Conservation (phyloP, 2,329 filamentous ascomycete genomes). For the Epichloe scottii region DNA sequence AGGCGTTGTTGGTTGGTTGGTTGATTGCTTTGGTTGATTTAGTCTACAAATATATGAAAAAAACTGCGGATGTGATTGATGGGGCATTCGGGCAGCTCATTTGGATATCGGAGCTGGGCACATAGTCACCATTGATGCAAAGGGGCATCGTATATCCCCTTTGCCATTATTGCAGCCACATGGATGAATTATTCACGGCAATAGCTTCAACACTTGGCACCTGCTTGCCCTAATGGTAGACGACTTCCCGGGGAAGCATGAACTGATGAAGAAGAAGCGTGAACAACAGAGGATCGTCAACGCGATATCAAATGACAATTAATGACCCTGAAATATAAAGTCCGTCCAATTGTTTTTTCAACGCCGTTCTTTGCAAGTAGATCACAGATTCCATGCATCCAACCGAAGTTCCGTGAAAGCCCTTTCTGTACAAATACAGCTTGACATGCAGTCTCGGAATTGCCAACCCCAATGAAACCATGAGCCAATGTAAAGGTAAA, state of each 20-base stretch:
- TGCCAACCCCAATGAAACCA: neutral
- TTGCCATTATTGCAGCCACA: neutral
- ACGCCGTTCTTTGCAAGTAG: slow-evolving; percentile 12
- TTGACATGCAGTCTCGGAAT: neutral
- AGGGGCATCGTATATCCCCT: neutral
- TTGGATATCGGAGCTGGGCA: slow-evolving; percentile 2
- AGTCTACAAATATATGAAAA: neutral
- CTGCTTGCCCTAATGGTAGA: neutral
- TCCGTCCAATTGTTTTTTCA: slow-evolving; percentile 8
- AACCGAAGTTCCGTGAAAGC: neutral
- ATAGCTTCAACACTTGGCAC: neutral
- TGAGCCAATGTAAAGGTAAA: neutral
- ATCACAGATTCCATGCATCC: neutral
- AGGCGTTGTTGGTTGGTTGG: slow-evolving; percentile 5
- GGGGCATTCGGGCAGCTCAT: neutral
- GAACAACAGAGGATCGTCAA: slow-evolving; percentile 6
- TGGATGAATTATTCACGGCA: neutral
- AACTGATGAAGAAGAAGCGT: slow-evolving; percentile 2
- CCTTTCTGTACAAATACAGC: neutral
- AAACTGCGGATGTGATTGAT: neutral
- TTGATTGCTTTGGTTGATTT: neutral
- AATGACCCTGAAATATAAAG: slow-evolving; percentile 10
- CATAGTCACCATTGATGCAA: neutral
- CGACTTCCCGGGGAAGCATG: neutral
- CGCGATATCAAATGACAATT: slow-evolving; percentile 3